phyloP scores from a whole-genome alignment of 371 early-diverging fungal genomes.

The Nematocida sp. region DNA sequence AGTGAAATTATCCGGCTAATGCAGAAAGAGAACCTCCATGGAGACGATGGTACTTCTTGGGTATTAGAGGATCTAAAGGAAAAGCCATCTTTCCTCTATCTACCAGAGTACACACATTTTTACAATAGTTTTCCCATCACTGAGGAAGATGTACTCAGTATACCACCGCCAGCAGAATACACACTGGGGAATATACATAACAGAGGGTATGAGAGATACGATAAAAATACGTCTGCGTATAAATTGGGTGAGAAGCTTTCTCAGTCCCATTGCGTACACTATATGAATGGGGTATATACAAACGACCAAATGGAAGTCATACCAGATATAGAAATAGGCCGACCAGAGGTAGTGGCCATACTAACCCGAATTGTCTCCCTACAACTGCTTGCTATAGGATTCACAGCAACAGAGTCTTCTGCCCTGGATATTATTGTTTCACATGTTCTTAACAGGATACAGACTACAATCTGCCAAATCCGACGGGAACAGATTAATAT shows the following conservation, averaged over 20 bases:
- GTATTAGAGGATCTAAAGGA: neutral
- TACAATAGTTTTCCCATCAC: slow-evolving; percentile 50
- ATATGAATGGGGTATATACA: neutral
- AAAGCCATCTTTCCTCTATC: neutral
- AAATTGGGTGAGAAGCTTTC: neutral
- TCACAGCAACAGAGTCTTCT: slow-evolving; percentile 27
- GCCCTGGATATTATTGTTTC: slow-evolving; percentile 46
- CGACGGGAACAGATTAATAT: neutral
- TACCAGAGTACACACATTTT: slow-evolving; percentile 55
- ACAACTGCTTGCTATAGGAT: slow-evolving; percentile 22
- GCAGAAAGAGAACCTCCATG: neutral
- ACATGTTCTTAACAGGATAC: slow-evolving; percentile 25
- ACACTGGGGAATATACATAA: slow-evolving; percentile 1
- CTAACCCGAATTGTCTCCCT: slow-evolving; percentile 12
- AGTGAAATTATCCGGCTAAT: neutral
- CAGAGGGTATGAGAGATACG: neutral
- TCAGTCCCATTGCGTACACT: neutral
- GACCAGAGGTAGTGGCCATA: neutral
- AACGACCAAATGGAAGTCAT: neutral
- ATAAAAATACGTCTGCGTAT: neutral
- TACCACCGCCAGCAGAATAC: neutral
- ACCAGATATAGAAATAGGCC: neutral
- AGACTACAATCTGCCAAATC: neutral
- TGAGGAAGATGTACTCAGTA: neutral
- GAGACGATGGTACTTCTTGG: neutral